Conservation (phyloP, 1,284 basidiomycete species). For the Ustilago crameri region DNA sequence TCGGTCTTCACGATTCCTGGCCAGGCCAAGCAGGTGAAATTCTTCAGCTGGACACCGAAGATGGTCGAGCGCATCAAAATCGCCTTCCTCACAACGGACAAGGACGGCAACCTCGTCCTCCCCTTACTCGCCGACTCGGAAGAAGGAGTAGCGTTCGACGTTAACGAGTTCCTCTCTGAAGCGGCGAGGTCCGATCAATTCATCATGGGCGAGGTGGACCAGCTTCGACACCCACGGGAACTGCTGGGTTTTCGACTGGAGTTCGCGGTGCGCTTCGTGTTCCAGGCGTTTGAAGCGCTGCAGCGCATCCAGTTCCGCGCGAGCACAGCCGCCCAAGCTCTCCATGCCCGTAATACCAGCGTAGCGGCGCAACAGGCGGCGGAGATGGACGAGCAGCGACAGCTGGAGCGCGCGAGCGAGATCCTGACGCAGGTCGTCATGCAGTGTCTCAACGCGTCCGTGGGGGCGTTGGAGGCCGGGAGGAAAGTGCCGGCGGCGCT, state of each 20-base stretch:
- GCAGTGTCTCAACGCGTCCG: constrained; percentile 42
- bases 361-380: constrained; percentile 23
- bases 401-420: constrained; percentile 30
- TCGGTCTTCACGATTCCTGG: constrained; percentile 45
- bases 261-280: constrained; percentile 35
- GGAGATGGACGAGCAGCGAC: constrained; percentile 44
- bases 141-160: constrained; percentile 4
- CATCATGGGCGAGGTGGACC: constrained; percentile 21
- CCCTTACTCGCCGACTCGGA: constrained; percentile 15
- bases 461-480: constrained; percentile 20
- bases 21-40: constrained; percentile 22
- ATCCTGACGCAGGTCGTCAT: constrained; percentile 45
- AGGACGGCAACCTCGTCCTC: constrained; percentile 12
- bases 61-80: constrained; percentile 37
- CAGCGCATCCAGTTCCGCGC: constrained; percentile 35
- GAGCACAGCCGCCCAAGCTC: constrained; percentile 28
- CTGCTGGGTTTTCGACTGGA: constrained; percentile 40
- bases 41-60: constrained; percentile 42
- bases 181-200: constrained; percentile 33
- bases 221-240: constrained; percentile 21
- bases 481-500: constrained; percentile 15
- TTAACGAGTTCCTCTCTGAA: constrained; percentile 18
- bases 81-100: constrained; percentile 24
- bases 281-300: constrained; percentile 28
- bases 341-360: constrained; percentile 18